phyloP scores from a whole-genome alignment of 192 early-diverging fungal genomes.

The Mortierella claussenii region DNA sequence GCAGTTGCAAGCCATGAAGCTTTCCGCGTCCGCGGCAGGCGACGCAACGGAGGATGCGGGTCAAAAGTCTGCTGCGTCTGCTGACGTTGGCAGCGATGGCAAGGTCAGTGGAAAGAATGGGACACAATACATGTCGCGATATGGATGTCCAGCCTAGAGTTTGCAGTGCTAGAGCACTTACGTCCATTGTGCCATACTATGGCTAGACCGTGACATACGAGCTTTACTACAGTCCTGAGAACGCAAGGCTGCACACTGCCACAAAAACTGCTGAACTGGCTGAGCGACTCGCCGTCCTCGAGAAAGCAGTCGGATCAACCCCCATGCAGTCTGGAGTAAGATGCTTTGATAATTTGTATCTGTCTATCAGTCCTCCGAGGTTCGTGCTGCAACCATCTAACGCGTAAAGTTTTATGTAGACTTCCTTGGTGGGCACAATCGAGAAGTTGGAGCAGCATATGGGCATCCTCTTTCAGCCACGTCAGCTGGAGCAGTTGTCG shows the following conservation, averaged over 20 bases:
- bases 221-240: slow-evolving; percentile 75
- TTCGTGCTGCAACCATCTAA: too few relatives aligned
- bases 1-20: slow-evolving; percentile 65
- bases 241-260: slow-evolving; percentile 61
- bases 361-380: too few relatives aligned
- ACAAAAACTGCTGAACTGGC: slow-evolving; percentile 73
- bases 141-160: too few relatives aligned
- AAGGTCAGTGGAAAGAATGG: too few relatives aligned
- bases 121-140: too few relatives aligned
- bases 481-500: slow-evolving; percentile 71
- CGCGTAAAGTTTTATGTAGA: slow-evolving; percentile 17
- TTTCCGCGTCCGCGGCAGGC: slow-evolving; percentile 20
- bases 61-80: slow-evolving; percentile 3
- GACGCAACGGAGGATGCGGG: slow-evolving; percentile 12
- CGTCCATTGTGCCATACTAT: too few relatives aligned
- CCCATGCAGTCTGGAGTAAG: slow-evolving; percentile 63
- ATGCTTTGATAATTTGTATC: too few relatives aligned
- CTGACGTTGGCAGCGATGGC: slow-evolving; percentile 16
- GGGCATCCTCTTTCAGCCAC: slow-evolving; percentile 74
- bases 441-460: slow-evolving; percentile 79
- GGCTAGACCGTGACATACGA: slow-evolving; percentile 78
- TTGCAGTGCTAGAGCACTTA: too few relatives aligned
- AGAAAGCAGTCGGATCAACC: slow-evolving; percentile 74
- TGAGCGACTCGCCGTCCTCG: slow-evolving; percentile 72
- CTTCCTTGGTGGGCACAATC: slow-evolving; percentile 66